Percentiles rank a stretch among this genome's conserved stretches.
Evolutionary conservation across 2,329 filamentous ascomycete genomes (phyloP).

Genomic region (Herpomyces periplanetae): DNA sequence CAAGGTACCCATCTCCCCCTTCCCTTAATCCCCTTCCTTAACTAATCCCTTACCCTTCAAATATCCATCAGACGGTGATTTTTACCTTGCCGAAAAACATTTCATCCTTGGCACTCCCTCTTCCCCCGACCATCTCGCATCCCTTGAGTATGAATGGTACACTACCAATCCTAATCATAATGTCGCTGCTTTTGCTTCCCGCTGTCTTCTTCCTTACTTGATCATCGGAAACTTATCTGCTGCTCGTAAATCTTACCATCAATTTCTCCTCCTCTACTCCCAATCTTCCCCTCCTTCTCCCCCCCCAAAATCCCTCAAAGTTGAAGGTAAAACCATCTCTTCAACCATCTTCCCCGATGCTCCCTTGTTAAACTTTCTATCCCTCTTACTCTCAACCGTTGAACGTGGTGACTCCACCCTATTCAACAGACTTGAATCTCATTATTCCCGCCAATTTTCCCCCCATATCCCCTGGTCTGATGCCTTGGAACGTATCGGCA

Average conservation of each 20-base stretch:
- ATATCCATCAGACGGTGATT: conserved; percentile 46
- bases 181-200: conserved; percentile 45
- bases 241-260: conserved; percentile 42
- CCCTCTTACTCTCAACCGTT: conserved; percentile 38
- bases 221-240: conserved; percentile 60
- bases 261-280: conserved; percentile 34
- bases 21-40: background rate
- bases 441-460: conserved; percentile 40
- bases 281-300: conserved; percentile 17
- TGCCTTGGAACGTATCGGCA: conserved; percentile 44
- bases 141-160: conserved; percentile 81
- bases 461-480: conserved; percentile 7
- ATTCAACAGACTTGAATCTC: conserved; percentile 38
- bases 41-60: conserved; percentile 1
- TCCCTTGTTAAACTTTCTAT: conserved; percentile 80
- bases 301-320: conserved; percentile 7
- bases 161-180: conserved; percentile 51
- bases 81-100: conserved; percentile 73
- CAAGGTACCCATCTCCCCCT: conserved; percentile 9
- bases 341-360: conserved; percentile 36
- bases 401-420: conserved; percentile 38
- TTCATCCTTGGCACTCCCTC: conserved; percentile 57
- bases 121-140: conserved; percentile 36
- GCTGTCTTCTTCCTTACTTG: conserved; percentile 62
- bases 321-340: background rate